A percentile compares a stretch with the other conserved stretches of the same genome.
phyloP scores from a whole-genome alignment of 148 eudicot genomes.

The Cornus florida region DNA sequence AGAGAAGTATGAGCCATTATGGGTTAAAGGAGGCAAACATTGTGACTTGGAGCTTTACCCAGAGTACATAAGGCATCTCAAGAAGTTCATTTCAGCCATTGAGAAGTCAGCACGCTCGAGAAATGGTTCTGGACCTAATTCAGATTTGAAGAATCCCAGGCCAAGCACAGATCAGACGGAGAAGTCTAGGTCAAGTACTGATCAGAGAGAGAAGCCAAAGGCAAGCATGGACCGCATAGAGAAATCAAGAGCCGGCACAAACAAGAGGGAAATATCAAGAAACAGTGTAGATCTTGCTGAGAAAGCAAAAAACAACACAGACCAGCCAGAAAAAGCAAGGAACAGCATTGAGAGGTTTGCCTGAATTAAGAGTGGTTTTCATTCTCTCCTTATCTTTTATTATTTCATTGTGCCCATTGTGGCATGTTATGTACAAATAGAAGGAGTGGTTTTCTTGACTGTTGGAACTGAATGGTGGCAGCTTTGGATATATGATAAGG shows the following conservation, averaged over 20 bases:
- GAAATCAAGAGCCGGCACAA: conserved; percentile 7
- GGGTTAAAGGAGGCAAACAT: conserved; percentile 87
- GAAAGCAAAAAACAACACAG: conserved; percentile 40
- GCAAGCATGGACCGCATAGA: conserved; percentile 25
- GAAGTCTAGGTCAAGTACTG: conserved; percentile 48
- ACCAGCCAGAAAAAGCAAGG: conserved; percentile 79
- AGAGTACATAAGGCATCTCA: conserved; percentile 77
- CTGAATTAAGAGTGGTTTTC: conserved; percentile 3
- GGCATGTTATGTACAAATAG: not conserved
- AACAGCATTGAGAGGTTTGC: conserved; percentile 83
- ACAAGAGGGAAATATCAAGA: conserved; percentile 60
- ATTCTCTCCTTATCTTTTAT: not conserved
- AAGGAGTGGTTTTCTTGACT: conserved; percentile 16
- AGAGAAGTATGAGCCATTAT: conserved; percentile 82
- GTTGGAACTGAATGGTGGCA: conserved; percentile 34
- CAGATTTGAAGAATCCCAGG: conserved; percentile 53
- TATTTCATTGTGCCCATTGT: not conserved
- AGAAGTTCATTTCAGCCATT: conserved; percentile 67
- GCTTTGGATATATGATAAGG: conserved; percentile 80
- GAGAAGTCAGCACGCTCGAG: conserved; percentile 53
- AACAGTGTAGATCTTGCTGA: conserved; percentile 53
- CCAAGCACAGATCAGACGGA: conserved; percentile 23
- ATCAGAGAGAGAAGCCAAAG: conserved; percentile 62
- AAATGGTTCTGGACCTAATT: conserved; percentile 33
- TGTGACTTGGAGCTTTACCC: conserved; percentile 88